A percentile compares a stretch with the other conserved stretches of the same genome.
These are phyloP conservation scores for Globisporangium middletonii DNA, from an alignment of 352 stramenopile species.

Conservation along the genomic window DNA sequence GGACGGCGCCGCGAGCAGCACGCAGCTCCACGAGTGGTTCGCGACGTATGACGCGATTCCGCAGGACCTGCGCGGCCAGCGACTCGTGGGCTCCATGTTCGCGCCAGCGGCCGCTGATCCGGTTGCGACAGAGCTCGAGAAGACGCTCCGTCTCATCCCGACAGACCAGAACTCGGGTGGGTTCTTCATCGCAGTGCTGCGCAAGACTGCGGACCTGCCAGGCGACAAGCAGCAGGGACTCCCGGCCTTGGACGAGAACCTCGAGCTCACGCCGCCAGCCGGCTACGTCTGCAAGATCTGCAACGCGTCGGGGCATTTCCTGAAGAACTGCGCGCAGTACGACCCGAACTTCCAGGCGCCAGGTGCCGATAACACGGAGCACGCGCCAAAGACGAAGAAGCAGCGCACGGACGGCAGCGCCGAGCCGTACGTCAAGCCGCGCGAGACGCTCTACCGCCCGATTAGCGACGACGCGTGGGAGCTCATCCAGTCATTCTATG, in stretches of 20 bases:
- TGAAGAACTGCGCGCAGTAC: constrained; percentile 69
- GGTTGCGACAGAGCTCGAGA: constrained; percentile 54
- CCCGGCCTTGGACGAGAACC: constrained; percentile 32
- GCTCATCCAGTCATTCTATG: constrained; percentile 57
- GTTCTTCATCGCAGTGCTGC: constrained; percentile 98
- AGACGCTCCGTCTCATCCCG: constrained; percentile 93
- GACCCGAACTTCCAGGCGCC: constrained; percentile 39
- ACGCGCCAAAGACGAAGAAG: constrained; percentile 49
- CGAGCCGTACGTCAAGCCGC: constrained; percentile 30
- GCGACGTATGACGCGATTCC: constrained; percentile 49
- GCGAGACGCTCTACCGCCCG: constrained; percentile 67
- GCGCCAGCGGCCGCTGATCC: constrained; percentile 32
- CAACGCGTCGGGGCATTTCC: constrained; percentile 48
- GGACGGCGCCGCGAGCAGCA: background rate
- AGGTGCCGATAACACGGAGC: constrained; percentile 2
- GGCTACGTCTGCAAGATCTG: constrained; percentile 81
- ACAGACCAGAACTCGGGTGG: constrained; percentile 98
- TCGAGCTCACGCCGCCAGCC: constrained; percentile 31
- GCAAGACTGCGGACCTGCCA: constrained; percentile 69
- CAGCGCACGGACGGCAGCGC: constrained; percentile 21
- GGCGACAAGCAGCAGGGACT: constrained; percentile 50
- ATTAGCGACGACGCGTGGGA: constrained; percentile 61
- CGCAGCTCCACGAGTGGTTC: constrained; percentile 73
- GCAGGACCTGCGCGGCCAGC: constrained; percentile 56
- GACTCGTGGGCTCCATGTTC: constrained; percentile 83